A percentile compares a stretch with the other conserved stretches of the same genome.
phyloP scores from a whole-genome alignment of 2,329 filamentous ascomycete species.

The Hypoxylon sp. region DNA sequence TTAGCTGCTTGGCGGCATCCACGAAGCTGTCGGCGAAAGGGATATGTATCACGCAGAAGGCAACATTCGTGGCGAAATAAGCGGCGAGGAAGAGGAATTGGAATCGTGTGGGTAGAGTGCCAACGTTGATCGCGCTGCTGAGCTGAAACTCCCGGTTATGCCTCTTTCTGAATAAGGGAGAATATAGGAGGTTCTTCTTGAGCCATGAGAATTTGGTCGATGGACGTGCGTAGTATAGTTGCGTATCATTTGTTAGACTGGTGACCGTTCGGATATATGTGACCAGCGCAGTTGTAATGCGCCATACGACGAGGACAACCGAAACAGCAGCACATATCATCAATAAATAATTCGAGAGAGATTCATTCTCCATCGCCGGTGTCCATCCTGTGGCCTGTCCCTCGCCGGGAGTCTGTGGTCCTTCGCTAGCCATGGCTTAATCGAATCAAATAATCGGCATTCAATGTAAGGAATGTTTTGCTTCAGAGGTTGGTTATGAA shows the following conservation, averaged over 20 bases:
- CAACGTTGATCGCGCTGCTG: slow-evolving; percentile 77
- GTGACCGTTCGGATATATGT: slow-evolving; percentile 81
- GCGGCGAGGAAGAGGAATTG: slow-evolving; percentile 77
- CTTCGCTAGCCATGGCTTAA: slow-evolving; percentile 37
- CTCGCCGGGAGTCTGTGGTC: slow-evolving; percentile 42
- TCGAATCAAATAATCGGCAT: slow-evolving; percentile 15
- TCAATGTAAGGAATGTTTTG: slow-evolving; percentile 23
- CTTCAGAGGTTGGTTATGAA: slow-evolving; percentile 29
- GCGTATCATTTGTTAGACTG: slow-evolving; percentile 83
- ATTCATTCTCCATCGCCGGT: slow-evolving; percentile 63
- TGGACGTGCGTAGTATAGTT: slow-evolving; percentile 81
- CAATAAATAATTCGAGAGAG: slow-evolving; percentile 73
- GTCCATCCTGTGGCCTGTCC: slow-evolving; percentile 55
- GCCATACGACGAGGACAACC: slow-evolving; percentile 76
- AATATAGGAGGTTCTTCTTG: slow-evolving; percentile 77
- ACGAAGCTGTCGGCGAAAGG: slow-evolving; percentile 67
- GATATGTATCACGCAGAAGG: slow-evolving; percentile 80
- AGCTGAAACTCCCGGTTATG: slow-evolving; percentile 83
- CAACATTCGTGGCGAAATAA: slow-evolving; percentile 81
- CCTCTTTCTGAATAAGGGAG: slow-evolving; percentile 80
- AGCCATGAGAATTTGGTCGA: slow-evolving; percentile 69
- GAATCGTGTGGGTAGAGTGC: slow-evolving; percentile 84
- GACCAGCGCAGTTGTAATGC: slow-evolving; percentile 71
- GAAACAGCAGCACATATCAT: slow-evolving; percentile 76
- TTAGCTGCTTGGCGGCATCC: slow-evolving; percentile 65